Evolutionary conservation across 768 basidiomycete genomes (phyloP), one percentile per base, ranked within the genome.

Genomic region (Pisolithus marmoratus): DNA sequence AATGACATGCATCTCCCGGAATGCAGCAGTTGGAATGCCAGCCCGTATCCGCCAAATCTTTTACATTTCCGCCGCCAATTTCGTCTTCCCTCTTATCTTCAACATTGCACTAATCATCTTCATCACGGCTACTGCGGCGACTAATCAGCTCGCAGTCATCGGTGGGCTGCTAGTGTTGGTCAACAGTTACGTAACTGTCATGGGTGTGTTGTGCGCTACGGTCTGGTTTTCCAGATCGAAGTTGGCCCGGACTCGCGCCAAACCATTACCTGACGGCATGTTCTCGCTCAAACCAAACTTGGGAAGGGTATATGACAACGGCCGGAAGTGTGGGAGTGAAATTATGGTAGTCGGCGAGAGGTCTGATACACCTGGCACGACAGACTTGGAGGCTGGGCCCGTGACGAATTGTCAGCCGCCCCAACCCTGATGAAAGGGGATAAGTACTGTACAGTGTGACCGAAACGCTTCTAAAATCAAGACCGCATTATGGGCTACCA

Each of bases 161-260:
- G 50, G 42, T 7, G 36, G 15, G 11, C 34, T 44, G 34, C 42
- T 51, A 12, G 15, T 45, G 41, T 56, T 62, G 34, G 57, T 63
- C 36, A 64, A 66, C 38, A 49, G 53, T n/a, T 68, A 67, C 49
- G 54, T 70, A 23, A 60, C 62, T 15, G 69, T 71, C 38, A 58
- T 72, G 24, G 69, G 71, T 2, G 63, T 72, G 8, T 62, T 71
- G n/a, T 70, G 71, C 36, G 70, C 70, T 7, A 71, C 70, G 0
- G 54, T 71, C 9, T 71, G 70, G 70, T 49, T 49, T n/a, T 49
- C 48, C 14, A 36, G 48, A 26, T 27, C 40, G 24, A 40, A 49
- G 24, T 49, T 38, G 48, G 48, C 31, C 3, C 48, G 38, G 12
- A 49, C 38, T 4, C 48, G 27, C 43, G 29, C 8, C 17, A 26